A percentile compares a stretch with the other conserved stretches of the same genome.
phyloP scores from a whole-genome alignment of 2,329 filamentous ascomycete genomes.

The Volutella citrinella region DNA sequence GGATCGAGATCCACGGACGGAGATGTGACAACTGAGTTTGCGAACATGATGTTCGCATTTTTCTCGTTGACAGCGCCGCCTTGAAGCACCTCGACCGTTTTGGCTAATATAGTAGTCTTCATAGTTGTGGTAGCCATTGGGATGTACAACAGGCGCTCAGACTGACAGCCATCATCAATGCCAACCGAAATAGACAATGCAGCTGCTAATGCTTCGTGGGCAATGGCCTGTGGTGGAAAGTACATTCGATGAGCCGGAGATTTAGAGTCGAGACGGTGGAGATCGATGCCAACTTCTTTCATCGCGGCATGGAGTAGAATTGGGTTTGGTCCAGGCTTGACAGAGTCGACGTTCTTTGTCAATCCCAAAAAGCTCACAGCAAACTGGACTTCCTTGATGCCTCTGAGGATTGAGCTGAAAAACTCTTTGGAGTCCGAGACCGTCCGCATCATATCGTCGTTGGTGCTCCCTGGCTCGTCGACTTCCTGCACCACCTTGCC shows the following conservation, averaged over 20 bases:
- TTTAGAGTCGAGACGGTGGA: conserved; percentile 86
- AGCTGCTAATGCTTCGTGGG: conserved; percentile 89
- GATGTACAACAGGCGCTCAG: conserved; percentile 85
- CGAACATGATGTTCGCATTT: conserved; percentile 94
- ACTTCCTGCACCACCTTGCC: conserved; percentile 73
- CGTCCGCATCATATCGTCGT: conserved; percentile 70
- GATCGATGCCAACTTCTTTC: conserved; percentile 92
- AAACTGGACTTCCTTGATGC: conserved; percentile 95
- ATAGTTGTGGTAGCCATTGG: conserved; percentile 97
- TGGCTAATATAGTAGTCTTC: conserved; percentile 90
- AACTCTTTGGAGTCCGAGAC: conserved; percentile 94
- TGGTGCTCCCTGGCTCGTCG: conserved; percentile 62
- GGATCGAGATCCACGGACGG: conserved; percentile 92
- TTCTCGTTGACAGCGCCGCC: conserved; percentile 73
- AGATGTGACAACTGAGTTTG: conserved; percentile 93
- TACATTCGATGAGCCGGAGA: conserved; percentile 98
- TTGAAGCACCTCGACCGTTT: conserved; percentile 78
- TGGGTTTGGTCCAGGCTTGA: conserved; percentile 65
- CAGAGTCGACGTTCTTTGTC: conserved; percentile 71
- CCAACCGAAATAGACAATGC: conserved; percentile 91
- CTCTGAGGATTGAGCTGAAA: conserved; percentile 80
- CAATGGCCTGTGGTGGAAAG: conserved; percentile 87
- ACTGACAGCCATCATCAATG: conserved; percentile 84
- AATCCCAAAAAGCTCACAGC: conserved; percentile 88
- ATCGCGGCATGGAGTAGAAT: conserved; percentile 85